These are phyloP conservation scores for Fraxinus anomala DNA, from an alignment of 257 asterid genomes.

Conservation along the genomic window DNA sequence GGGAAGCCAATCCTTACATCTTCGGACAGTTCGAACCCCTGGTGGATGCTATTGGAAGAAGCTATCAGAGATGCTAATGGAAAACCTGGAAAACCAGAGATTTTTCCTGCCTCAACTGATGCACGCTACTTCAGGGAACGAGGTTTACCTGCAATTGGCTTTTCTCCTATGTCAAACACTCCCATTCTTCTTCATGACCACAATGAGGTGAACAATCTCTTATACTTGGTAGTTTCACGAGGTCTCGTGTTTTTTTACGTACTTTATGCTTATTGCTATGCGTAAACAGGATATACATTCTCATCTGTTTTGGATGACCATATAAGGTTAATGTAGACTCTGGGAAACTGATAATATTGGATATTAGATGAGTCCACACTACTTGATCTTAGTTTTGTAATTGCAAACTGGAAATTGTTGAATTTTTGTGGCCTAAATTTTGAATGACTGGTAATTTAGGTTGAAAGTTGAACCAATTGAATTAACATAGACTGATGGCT, in stretches of 20 bases:
- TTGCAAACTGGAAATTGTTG: not conserved
- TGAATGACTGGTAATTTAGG: not conserved
- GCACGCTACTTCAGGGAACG: slow-evolving; percentile 75
- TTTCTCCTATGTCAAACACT: slow-evolving; percentile 97
- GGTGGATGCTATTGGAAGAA: slow-evolving; percentile 80
- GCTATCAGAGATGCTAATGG: slow-evolving; percentile 69
- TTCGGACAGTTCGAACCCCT: slow-evolving; percentile 73
- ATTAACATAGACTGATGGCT: not conserved
- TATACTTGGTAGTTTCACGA: not conserved
- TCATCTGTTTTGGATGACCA: not conserved
- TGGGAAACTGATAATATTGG: not conserved
- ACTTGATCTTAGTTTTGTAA: not conserved
- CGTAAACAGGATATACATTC: not conserved
- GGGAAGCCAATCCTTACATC: slow-evolving; percentile 76
- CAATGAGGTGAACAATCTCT: slow-evolving; percentile 68
- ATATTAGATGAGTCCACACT: not conserved
- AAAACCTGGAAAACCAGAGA: slow-evolving; percentile 74
- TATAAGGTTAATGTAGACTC: not conserved
- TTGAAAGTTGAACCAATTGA: not conserved
- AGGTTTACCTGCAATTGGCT: slow-evolving; percentile 90
- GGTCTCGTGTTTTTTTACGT: not conserved
- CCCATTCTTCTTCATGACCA: slow-evolving; percentile 96
- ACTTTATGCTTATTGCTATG: not conserved
- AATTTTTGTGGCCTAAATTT: not conserved
- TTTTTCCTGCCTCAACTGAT: slow-evolving; percentile 93